Conservation (phyloP, 257 asterid species). For the Rehmannia glutinosa region DNA sequence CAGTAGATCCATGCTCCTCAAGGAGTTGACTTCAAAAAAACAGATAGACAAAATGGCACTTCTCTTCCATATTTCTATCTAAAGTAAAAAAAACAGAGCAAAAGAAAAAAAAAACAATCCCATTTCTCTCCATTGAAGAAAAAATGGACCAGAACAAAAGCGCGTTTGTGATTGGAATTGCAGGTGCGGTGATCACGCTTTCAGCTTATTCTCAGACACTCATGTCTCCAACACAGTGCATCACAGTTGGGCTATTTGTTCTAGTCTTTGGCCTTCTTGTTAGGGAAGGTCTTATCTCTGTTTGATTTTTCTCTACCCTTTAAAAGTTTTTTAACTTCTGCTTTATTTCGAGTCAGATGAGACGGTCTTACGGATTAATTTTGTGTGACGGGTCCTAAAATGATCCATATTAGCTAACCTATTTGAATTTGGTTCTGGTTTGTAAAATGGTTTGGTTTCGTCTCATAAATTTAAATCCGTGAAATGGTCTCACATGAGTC, state of each 20-base stretch:
- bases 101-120: background rate
- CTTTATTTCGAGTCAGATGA: too few relatives aligned
- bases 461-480: too few relatives aligned
- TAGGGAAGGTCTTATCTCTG: conserved; percentile 73
- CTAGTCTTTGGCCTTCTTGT: conserved; percentile 83
- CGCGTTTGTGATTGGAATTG: conserved; percentile 52
- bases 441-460: too few relatives aligned
- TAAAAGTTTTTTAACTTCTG: background rate
- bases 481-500: too few relatives aligned
- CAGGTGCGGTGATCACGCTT: conserved; percentile 69
- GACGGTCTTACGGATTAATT: too few relatives aligned
- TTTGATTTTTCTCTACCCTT: conserved; percentile 15
- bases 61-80: background rate
- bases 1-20: background rate
- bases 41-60: background rate
- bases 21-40: conserved; percentile 30
- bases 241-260: conserved; percentile 52
- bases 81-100: background rate
- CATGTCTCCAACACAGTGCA: conserved; percentile 69
- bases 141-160: conserved; percentile 64
- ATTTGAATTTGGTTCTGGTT: too few relatives aligned
- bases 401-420: too few relatives aligned
- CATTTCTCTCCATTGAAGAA: too few relatives aligned
- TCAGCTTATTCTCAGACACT: conserved; percentile 77
- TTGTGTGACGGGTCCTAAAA: too few relatives aligned